Percentiles rank a stretch among this genome's conserved stretches.
Evolutionary conservation across 371 early-diverging fungal genomes (phyloP).

Genomic region (Mucor lusitanicus): DNA sequence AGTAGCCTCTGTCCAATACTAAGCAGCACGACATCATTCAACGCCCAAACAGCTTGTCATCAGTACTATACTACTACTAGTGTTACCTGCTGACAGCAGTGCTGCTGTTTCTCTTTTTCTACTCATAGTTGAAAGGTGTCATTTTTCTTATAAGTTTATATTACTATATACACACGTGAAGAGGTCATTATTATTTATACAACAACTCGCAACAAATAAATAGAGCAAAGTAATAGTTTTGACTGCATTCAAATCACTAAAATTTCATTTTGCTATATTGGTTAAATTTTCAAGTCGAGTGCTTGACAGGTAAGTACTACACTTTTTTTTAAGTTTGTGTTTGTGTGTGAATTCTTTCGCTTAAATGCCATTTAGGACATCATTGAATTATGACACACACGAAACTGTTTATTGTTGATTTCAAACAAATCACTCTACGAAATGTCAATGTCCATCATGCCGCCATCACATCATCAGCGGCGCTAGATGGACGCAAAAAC

Average conservation of each 20-base stretch:
- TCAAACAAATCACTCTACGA: background rate
- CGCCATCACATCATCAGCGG: background rate
- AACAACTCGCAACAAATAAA: background rate
- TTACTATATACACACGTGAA: background rate
- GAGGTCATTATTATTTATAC: background rate
- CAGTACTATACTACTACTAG: too few species aligned
- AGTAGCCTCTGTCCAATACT: background rate
- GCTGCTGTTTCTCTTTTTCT: background rate
- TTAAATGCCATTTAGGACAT: background rate
- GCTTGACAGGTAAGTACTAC: background rate
- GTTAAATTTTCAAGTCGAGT: slow-evolving; percentile 1
- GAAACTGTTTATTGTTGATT: background rate
- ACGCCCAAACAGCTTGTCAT: background rate
- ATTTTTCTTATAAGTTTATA: background rate
- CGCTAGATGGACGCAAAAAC: too few species aligned
- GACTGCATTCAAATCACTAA: background rate
- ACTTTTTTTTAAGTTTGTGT: background rate
- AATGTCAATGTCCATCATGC: background rate
- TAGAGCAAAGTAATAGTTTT: background rate
- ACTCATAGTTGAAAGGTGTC: background rate
- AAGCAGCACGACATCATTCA: background rate
- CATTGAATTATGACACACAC: background rate
- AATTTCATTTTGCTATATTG: slow-evolving; percentile 2
- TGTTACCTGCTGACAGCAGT: background rate
- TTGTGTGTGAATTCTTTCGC: slow-evolving; percentile 1